Evolutionary conservation across 1,284 basidiomycete genomes (phyloP).

Genomic region (Rhodotorula sp.): DNA sequence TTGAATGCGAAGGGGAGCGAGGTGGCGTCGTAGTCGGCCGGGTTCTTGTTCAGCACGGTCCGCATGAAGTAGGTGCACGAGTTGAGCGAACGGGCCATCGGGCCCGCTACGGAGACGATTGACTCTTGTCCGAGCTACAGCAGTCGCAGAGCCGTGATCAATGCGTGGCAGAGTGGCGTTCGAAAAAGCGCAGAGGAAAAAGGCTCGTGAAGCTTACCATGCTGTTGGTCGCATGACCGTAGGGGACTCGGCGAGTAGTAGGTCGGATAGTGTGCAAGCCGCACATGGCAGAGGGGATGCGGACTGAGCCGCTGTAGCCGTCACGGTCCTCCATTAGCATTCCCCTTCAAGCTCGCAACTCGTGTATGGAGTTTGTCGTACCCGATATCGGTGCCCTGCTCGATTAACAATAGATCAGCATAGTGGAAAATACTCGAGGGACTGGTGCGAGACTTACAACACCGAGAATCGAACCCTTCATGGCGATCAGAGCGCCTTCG

Average conservation of each 20-base stretch:
- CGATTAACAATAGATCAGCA: neutral
- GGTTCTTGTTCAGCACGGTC: constrained; percentile 44
- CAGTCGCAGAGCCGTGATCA: too few species aligned
- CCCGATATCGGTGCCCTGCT: constrained; percentile 49
- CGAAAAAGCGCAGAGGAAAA: neutral
- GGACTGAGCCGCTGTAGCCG: constrained; percentile 41
- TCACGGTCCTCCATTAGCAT: neutral
- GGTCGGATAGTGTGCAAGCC: constrained; percentile 21
- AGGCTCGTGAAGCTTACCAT: constrained; percentile 19
- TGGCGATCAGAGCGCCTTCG: constrained; percentile 60
- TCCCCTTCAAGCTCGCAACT: neutral
- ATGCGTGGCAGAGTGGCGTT: neutral
- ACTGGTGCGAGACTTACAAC: constrained; percentile 49
- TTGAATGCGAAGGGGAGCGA: constrained; percentile 25
- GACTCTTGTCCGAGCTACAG: constrained; percentile 39
- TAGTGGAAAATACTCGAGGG: neutral
- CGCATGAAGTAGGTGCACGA: constrained; percentile 49
- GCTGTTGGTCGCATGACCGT: constrained; percentile 15
- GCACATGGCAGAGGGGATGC: constrained; percentile 20
- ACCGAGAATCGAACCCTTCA: constrained; percentile 62
- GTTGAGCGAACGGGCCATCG: constrained; percentile 46
- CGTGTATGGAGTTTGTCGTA: neutral
- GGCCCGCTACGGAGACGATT: constrained; percentile 46
- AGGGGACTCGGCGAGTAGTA: constrained; percentile 15
- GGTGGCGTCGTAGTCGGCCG: constrained; percentile 47